Conservation (phyloP, 2,329 filamentous ascomycete species). For the Aspergillus fischeri region DNA sequence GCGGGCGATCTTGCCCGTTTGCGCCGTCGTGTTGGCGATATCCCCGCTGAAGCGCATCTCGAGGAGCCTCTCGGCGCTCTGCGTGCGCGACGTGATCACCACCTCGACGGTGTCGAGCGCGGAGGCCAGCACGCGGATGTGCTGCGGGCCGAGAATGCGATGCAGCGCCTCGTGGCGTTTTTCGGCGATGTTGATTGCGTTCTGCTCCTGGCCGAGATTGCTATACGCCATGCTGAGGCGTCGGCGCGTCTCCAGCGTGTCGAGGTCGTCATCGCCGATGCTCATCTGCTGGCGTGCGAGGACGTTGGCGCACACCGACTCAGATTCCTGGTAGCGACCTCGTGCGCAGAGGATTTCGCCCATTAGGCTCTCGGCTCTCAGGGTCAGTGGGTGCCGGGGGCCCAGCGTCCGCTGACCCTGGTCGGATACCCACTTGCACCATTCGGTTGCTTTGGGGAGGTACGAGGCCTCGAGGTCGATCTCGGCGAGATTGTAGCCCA, state of each 20-base stretch:
- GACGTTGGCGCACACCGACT: slow-evolving; percentile 29
- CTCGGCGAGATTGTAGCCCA: slow-evolving; percentile 26
- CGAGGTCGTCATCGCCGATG: slow-evolving; percentile 28
- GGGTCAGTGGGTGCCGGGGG: slow-evolving; percentile 21
- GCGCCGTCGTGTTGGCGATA: slow-evolving; percentile 14
- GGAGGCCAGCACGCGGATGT: slow-evolving; percentile 21
- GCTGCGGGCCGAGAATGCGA: slow-evolving; percentile 23
- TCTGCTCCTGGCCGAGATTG: slow-evolving; percentile 4
- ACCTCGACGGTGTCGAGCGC: slow-evolving; percentile 22
- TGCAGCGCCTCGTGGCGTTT: slow-evolving; percentile 21
- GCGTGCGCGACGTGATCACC: slow-evolving; percentile 17
- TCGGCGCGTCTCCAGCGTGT: slow-evolving; percentile 27
- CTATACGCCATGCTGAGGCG: slow-evolving; percentile 23
- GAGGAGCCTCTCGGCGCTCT: slow-evolving; percentile 3
- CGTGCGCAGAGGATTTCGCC: slow-evolving; percentile 24
- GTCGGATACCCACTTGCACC: slow-evolving; percentile 28
- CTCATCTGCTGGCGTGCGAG: slow-evolving; percentile 30
- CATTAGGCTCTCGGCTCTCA: slow-evolving; percentile 27
- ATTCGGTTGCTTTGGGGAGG: slow-evolving; percentile 24
- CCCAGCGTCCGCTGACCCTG: slow-evolving; percentile 25
- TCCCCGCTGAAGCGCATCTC: slow-evolving; percentile 10
- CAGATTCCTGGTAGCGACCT: slow-evolving; percentile 24
- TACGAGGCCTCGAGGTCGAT: slow-evolving; percentile 23
- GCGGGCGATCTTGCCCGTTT: slow-evolving; percentile 13
- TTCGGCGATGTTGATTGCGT: background rate